Conservation (phyloP, 257 asterid genomes). For the Knoxia roxburghii region DNA sequence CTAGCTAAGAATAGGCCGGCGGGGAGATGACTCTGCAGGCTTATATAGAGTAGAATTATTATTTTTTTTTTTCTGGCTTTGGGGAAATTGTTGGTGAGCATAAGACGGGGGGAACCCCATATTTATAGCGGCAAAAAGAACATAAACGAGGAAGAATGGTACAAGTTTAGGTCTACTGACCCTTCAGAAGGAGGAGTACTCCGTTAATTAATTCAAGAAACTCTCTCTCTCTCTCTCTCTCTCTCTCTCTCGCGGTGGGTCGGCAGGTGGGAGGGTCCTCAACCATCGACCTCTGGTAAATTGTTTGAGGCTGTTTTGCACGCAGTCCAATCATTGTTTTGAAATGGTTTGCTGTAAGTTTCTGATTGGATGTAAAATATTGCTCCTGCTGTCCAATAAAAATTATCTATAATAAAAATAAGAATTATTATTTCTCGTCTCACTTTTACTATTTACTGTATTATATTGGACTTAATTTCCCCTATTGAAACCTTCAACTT, state of each 20-base stretch:
- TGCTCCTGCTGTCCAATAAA: no score
- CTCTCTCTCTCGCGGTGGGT: background rate
- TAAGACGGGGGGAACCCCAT: background rate
- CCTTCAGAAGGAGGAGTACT: no score
- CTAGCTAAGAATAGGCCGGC: no score
- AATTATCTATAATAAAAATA: no score
- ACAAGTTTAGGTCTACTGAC: background rate
- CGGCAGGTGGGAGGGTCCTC: background rate
- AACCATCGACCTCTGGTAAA: background rate
- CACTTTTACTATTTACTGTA: no score
- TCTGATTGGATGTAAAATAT: background rate
- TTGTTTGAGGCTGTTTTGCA: background rate
- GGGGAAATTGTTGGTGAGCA: background rate
- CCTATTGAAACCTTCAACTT: no score
- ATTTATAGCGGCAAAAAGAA: slow-evolving; percentile 21
- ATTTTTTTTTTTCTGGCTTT: background rate
- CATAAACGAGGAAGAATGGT: background rate
- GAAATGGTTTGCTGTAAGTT: background rate
- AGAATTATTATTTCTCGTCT: no score
- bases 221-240: no score
- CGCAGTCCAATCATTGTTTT: background rate
- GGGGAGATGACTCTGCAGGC: no score
- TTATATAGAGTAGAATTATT: no score
- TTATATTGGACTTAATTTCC: no score
- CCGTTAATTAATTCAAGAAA: no score